These are phyloP conservation scores for Periconia digitata DNA, from an alignment of 2,329 filamentous ascomycete genomes.

Conservation along the genomic window DNA sequence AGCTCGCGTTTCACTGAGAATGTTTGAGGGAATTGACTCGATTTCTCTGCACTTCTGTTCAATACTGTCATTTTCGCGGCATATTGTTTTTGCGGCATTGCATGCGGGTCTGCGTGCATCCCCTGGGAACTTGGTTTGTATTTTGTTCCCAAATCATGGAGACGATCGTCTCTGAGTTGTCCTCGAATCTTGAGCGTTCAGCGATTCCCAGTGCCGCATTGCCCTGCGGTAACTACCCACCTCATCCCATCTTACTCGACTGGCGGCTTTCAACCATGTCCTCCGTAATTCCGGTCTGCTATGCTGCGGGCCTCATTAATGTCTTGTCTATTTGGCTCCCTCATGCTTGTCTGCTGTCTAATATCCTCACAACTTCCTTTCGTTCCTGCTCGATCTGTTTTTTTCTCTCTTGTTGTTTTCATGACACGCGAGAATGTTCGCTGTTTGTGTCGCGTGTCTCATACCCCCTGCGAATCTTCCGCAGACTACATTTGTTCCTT, in stretches of 20 bases:
- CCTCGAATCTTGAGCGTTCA: slow-evolving; percentile 23
- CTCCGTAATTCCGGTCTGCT: slow-evolving; percentile 18
- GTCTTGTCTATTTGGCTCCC: slow-evolving; percentile 15
- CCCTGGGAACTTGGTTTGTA: slow-evolving; percentile 16
- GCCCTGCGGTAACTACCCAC: not conserved
- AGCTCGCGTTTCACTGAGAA: slow-evolving; percentile 52
- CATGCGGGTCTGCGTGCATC: slow-evolving; percentile 20
- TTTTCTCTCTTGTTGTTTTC: slow-evolving; percentile 10
- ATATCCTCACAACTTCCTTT: slow-evolving; percentile 6
- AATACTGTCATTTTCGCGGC: slow-evolving; percentile 24
- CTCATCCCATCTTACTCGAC: not conserved
- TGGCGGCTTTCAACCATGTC: slow-evolving; percentile 15
- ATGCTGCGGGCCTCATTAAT: slow-evolving; percentile 20
- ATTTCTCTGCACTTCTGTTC: slow-evolving; percentile 18
- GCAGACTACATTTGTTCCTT: slow-evolving; percentile 6
- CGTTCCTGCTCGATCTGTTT: slow-evolving; percentile 4
- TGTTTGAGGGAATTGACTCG: slow-evolving; percentile 36
- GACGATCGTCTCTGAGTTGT: slow-evolving; percentile 12
- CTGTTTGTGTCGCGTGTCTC: slow-evolving; percentile 15
- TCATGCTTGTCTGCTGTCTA: not conserved
- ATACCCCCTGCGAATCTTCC: slow-evolving; percentile 13
- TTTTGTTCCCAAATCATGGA: slow-evolving; percentile 10
- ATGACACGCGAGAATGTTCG: slow-evolving; percentile 15
- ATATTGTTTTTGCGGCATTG: slow-evolving; percentile 20
- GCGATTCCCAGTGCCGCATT: slow-evolving; percentile 3